phyloP scores from a whole-genome alignment of 176 grass and related monocot species.

The Echinochloa phyllopogon region DNA sequence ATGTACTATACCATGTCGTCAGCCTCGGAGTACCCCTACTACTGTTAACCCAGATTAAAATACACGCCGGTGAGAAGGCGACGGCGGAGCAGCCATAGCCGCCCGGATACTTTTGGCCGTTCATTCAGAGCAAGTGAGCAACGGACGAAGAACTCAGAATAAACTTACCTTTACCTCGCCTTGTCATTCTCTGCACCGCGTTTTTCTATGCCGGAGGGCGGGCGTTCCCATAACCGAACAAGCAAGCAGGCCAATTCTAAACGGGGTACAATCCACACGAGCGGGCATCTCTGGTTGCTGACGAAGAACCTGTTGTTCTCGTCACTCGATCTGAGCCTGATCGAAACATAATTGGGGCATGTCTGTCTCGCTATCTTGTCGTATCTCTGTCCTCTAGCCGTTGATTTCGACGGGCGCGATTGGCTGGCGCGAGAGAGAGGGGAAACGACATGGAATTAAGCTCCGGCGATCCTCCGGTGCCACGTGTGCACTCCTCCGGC shows the following conservation, averaged over 20 bases:
- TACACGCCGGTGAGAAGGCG: conserved; percentile 28
- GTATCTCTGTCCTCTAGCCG: conserved; percentile 33
- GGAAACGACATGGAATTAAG: not conserved
- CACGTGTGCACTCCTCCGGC: conserved; percentile 14
- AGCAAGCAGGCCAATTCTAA: conserved; percentile 34
- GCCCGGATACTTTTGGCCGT: conserved; percentile 33
- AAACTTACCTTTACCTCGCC: conserved; percentile 18
- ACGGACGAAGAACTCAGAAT: conserved; percentile 7
- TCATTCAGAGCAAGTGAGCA: not conserved
- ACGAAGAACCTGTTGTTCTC: conserved; percentile 10
- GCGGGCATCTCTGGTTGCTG: conserved; percentile 35
- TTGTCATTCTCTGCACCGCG: conserved; percentile 20
- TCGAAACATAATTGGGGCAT: conserved; percentile 6
- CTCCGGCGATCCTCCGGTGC: conserved; percentile 5
- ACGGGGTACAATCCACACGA: conserved; percentile 34
- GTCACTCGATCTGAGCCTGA: conserved; percentile 6
- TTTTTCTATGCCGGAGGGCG: conserved; percentile 38
- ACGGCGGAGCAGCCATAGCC: conserved; percentile 45
- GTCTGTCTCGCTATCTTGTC: conserved; percentile 35
- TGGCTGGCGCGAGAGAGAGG: not conserved
- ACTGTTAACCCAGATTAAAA: not conserved
- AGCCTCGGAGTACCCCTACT: not conserved
- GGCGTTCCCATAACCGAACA: conserved; percentile 37
- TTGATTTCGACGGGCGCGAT: conserved; percentile 31
- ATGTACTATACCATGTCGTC: not conserved